Evolutionary conservation across 495 filamentous ascomycete genomes (phyloP).

Genomic region (Sphaerosporella brunnea): DNA sequence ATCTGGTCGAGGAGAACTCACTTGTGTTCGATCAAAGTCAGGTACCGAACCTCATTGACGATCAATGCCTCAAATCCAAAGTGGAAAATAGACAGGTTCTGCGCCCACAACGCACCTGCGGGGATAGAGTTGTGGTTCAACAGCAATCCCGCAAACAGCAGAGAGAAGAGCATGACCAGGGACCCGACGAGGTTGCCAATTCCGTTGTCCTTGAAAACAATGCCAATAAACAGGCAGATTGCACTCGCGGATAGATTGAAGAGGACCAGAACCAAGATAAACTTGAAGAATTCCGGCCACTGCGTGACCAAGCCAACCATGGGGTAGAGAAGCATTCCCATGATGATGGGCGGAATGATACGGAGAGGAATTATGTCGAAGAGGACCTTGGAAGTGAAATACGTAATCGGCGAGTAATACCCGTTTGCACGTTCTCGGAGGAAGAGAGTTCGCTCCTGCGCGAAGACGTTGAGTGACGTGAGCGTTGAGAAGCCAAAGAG

Average conservation of each 20-base stretch:
- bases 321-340: constrained; percentile 93
- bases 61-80: constrained; percentile 90
- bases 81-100: constrained; percentile 96
- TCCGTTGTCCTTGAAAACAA: constrained; percentile 76
- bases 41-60: constrained; percentile 89
- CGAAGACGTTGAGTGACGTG: constrained; percentile 85
- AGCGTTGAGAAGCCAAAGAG: constrained; percentile 94
- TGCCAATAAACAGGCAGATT: constrained; percentile 92
- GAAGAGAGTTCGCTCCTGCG: constrained; percentile 77
- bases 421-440: constrained; percentile 90
- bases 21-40: constrained; percentile 80
- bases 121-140: constrained; percentile 92
- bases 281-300: constrained; percentile 71
- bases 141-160: constrained; percentile 82
- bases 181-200: constrained; percentile 91
- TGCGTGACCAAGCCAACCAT: constrained; percentile 90
- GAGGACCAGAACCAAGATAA: constrained; percentile 76
- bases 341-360: constrained; percentile 86
- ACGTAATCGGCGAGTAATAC: constrained; percentile 94
- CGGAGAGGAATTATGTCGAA: constrained; percentile 91
- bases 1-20: constrained; percentile 31
- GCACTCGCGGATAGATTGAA: constrained; percentile 90
- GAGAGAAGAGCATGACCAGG: constrained; percentile 91
- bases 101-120: constrained; percentile 63
- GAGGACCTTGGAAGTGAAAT: constrained; percentile 81